phyloP scores from a whole-genome alignment of 192 early-diverging fungal genomes.

The Gonapodya sp. region DNA sequence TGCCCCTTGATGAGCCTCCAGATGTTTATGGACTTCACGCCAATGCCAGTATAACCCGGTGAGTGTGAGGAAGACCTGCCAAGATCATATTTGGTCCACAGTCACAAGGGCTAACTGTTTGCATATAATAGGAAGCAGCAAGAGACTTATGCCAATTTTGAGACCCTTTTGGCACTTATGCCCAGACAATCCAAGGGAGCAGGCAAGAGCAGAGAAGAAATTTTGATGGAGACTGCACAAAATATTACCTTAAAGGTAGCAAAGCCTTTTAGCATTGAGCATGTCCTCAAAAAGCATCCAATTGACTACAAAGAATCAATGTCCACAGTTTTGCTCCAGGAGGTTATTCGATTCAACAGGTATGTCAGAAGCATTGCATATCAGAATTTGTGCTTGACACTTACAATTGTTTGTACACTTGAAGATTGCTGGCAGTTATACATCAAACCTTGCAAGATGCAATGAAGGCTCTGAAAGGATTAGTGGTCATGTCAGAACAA shows the following conservation, averaged over 20 bases:
- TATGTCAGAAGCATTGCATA: not conserved
- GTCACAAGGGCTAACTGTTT: too few relatives aligned
- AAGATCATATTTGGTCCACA: not conserved
- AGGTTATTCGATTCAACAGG: slow-evolving; percentile 53
- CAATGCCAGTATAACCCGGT: slow-evolving; percentile 28
- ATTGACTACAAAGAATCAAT: slow-evolving; percentile 47
- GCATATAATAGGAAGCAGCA: not conserved
- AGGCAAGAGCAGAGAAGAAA: not conserved
- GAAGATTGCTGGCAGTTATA: slow-evolving; percentile 38
- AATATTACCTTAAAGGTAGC: slow-evolving; percentile 30
- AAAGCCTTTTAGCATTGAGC: slow-evolving; percentile 20
- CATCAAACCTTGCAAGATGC: slow-evolving; percentile 45
- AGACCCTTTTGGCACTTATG: slow-evolving; percentile 20
- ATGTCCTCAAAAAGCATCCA: slow-evolving; percentile 38
- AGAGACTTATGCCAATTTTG: not conserved
- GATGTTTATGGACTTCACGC: slow-evolving; percentile 57
- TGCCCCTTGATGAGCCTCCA: slow-evolving; percentile 41
- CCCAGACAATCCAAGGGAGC: slow-evolving; percentile 30
- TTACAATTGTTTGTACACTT: not conserved
- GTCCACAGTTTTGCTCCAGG: slow-evolving; percentile 57
- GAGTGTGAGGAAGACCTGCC: not conserved
- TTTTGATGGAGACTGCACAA: slow-evolving; percentile 29
- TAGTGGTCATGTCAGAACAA: slow-evolving; percentile 52
- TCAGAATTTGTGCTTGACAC: not conserved
- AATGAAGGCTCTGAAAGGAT: slow-evolving; percentile 50